Base-by-base conservation (phyloP, 2,329 filamentous ascomycete genomes). In the Penicillium sp. region DNA sequence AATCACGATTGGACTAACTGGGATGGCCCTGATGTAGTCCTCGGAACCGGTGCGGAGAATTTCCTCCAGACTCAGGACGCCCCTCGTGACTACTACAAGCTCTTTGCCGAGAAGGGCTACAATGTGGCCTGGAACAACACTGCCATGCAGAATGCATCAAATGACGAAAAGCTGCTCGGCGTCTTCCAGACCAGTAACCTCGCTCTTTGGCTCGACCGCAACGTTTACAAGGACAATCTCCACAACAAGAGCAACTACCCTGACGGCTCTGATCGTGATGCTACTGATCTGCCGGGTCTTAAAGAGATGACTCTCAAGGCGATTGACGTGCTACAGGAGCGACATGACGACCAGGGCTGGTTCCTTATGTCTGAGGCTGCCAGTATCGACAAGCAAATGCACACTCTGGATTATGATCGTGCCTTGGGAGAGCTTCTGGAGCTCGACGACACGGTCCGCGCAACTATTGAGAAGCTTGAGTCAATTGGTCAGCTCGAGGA, bases 261-360 rank as follows among this genome's bases (percentile, higher is more conserved):
- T 1, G 78, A 82, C 10, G 89, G 89, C 46, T 80, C 80, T 56
- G 78, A 81, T 39, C 77, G 75, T 15, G 76, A 87, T 38, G 89
- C 89, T 5, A 78, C 81, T 7, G 89, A 94, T 65, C 83, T 93
- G 26, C 90, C 90, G 0, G 90, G 90, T 4, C 83, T 94, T 46
- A 93, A 90, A 74, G 88, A 94, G 42, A 95, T 95, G 90, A 92
- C 90, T 0, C 78, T 92, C 62, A 95, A 95, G 77, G 89, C 89
- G 23, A 82, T 94, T 45, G 88, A 93, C 53, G 84, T 93, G 48
- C 82, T 94, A n/a, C 75, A 87, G 70, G 79, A 79, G 36, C 77
- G 86, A 66, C 79, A 78, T 36, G 80, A 83, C 53, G 80, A 87
- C 52, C 81, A 88, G 54, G 90, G 90, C 6, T 95, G 88, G 81